Evolutionary conservation across 2,329 filamentous ascomycete species (phyloP).

Genomic region (Trichophyton simii): DNA sequence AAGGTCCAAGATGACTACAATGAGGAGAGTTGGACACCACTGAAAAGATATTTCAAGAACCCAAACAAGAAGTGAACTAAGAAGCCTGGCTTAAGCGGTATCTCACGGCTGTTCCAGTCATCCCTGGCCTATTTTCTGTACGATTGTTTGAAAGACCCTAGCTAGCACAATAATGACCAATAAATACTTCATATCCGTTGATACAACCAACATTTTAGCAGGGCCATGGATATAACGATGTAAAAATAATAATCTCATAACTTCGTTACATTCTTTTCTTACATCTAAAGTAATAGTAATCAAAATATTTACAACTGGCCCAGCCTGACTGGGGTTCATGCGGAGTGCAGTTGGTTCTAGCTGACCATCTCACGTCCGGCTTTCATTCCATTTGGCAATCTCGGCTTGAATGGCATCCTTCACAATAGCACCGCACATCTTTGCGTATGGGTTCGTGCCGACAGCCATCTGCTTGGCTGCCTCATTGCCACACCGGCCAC

Average conservation of each 20-base stretch:
- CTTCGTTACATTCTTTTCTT: constrained; percentile 4
- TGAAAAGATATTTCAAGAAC: constrained; percentile 51
- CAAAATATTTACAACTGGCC: neutral
- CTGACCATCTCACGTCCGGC: neutral
- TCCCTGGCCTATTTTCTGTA: neutral
- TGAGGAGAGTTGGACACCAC: constrained; percentile 64
- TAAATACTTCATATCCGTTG: neutral
- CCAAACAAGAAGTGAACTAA: constrained; percentile 29
- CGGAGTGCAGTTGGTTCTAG: neutral
- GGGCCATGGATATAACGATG: neutral
- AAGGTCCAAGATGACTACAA: constrained; percentile 65
- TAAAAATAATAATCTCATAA: neutral
- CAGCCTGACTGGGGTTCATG: neutral
- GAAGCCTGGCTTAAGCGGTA: neutral
- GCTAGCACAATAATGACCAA: neutral
- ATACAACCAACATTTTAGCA: neutral
- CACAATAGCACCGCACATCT: constrained; percentile 50
- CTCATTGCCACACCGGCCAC: constrained; percentile 44
- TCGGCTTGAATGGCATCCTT: constrained; percentile 48
- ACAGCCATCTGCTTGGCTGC: constrained; percentile 46
- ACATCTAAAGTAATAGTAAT: neutral
- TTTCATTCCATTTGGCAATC: constrained; percentile 23
- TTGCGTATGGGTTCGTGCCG: constrained; percentile 50
- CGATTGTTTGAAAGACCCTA: neutral
- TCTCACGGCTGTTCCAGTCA: neutral